Percentiles rank a stretch among this genome's conserved stretches.
These are phyloP conservation scores for Bocquillonia castaneifolia DNA, from an alignment of 441 rosid species.

Conservation along the genomic window DNA sequence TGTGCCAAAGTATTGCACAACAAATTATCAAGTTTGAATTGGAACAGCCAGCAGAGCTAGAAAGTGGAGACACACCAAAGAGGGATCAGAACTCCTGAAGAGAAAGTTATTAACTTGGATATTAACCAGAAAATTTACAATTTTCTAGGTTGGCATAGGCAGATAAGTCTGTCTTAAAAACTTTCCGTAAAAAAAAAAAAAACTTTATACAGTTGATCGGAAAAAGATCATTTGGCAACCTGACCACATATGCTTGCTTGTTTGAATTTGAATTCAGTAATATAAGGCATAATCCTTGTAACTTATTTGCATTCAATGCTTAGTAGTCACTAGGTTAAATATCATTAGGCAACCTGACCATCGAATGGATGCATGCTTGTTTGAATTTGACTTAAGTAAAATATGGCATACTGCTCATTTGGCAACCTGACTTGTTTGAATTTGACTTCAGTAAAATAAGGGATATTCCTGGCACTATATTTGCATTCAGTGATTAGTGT, in stretches of 20 bases:
- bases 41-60: no score
- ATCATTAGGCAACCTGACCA: no score
- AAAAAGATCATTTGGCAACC: neutral
- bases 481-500: no score
- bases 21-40: neutral
- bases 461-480: no score
- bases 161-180: conserved; percentile 3
- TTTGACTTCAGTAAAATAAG: no score
- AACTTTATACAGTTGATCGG: neutral
- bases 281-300: neutral
- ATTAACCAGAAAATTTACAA: neutral
- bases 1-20: no score
- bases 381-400: neutral
- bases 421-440: no score
- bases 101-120: neutral
- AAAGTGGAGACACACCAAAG: neutral
- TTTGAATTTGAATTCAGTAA: neutral
- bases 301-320: no score
- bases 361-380: no score
- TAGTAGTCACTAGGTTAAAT: no score
- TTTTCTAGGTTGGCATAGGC: neutral
- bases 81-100: neutral
- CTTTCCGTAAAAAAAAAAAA: neutral
- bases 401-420: no score
- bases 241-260: neutral